Conservation (phyloP, 2,329 filamentous ascomycete species). For the Boeremia lycopersici region DNA sequence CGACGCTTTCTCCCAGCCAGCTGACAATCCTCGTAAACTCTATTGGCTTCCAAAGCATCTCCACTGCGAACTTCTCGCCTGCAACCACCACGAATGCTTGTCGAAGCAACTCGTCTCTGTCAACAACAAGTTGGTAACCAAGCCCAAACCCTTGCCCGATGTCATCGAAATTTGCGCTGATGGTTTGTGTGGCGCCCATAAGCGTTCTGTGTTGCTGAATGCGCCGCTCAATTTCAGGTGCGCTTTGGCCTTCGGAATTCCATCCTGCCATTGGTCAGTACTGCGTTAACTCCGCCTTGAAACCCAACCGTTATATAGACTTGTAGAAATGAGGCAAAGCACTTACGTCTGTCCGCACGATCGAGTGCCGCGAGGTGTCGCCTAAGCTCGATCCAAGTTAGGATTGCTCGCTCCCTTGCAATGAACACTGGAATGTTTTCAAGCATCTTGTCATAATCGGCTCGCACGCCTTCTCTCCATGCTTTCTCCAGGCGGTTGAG, state of each 20-base stretch:
- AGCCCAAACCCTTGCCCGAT: conserved; percentile 34
- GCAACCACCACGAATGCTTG: conserved; percentile 43
- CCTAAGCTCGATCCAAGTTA: conserved; percentile 45
- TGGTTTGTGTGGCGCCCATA: conserved; percentile 41
- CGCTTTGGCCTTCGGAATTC: conserved; percentile 36
- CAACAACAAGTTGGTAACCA: conserved; percentile 22
- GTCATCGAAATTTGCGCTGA: conserved; percentile 40
- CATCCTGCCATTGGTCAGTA: conserved; percentile 33
- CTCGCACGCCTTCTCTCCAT: conserved; percentile 40
- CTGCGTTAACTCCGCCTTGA: neutral
- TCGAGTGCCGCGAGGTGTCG: conserved; percentile 43
- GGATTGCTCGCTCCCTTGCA: conserved; percentile 40
- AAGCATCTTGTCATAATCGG: conserved; percentile 33
- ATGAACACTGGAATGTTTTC: conserved; percentile 39
- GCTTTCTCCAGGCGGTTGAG: conserved; percentile 38
- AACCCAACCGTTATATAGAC: neutral
- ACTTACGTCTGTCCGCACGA: conserved; percentile 41
- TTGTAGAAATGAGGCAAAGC: conserved; percentile 1
- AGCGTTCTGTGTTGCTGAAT: conserved; percentile 42
- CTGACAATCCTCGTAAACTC: conserved; percentile 37
- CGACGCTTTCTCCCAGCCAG: conserved; percentile 38
- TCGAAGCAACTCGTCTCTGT: conserved; percentile 40
- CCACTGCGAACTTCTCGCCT: conserved; percentile 38
- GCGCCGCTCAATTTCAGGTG: conserved; percentile 39
- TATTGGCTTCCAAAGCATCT: conserved; percentile 41